Evolutionary conservation across 257 asterid species (phyloP), one percentile per base, ranked within the genome.

Genomic region (Jaltomata sinuosa): DNA sequence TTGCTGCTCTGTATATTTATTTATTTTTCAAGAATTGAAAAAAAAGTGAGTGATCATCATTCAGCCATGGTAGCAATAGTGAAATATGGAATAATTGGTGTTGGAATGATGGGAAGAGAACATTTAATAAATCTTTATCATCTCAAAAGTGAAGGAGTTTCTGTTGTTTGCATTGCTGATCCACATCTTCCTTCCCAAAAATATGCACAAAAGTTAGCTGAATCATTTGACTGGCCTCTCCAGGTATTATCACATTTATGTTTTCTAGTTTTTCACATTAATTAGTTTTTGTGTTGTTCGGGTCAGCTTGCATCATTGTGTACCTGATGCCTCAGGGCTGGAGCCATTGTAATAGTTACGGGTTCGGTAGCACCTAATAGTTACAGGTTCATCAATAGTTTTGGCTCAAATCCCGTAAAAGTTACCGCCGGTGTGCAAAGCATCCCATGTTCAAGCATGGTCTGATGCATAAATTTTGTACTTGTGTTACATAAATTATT

Each of bases 91-190:
- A 94, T 96, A 36, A 92, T 96, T 49, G 99, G 99, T 40, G 99
- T 92, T 16, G 99, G 99, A 49, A 96, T 96, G 99, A 96, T 94
- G 99, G 99, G 99, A 83, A 92, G 97, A 89, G 99, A 96, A 86
- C 98, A 94, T 88, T 91, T 96, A 57, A 90, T 93, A 82, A 96
- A 96, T 87, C 93, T 96, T 4, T 59, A 89, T 85, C 97, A 96
- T 87, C 97, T 96, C 67, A 88, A 83, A 82, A 67, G 57, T 36
- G 88, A 93, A 84, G 94, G 93, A 59, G 97, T 90, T 61, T 88
- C 92, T 74, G 99, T 96, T 59, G 98, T 93, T 21, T 91, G 94
- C 89, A 84, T 94, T 32, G 97, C 98, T 45, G 98, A 96, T 85
- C 98, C 99, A 64, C 96, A 96, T 84, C 40, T 88, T n/a, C 96